phyloP scores from a whole-genome alignment of 768 basidiomycete species.

The Russula virescens region DNA sequence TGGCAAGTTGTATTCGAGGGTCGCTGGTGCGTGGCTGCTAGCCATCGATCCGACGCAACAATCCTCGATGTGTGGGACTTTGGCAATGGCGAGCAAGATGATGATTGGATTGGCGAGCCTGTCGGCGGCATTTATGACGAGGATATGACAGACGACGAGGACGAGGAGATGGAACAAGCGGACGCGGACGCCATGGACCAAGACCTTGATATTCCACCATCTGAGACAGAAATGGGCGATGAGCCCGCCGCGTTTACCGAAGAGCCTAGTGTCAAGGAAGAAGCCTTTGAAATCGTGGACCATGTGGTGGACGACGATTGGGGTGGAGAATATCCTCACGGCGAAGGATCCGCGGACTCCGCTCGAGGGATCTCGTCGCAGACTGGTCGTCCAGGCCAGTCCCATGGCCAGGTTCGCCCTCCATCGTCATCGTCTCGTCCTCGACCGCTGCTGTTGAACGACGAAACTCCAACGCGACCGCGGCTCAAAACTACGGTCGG shows the following conservation, averaged over 20 bases:
- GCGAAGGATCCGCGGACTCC: not conserved
- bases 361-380: conserved; percentile 1
- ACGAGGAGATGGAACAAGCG: conserved; percentile 47
- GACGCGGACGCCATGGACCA: conserved; percentile 74
- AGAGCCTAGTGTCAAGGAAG: conserved; percentile 27
- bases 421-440: conserved; percentile 27
- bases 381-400: conserved; percentile 9
- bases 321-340: conserved; percentile 7
- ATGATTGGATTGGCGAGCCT: conserved; percentile 81
- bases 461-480: conserved; percentile 60
- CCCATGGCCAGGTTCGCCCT: conserved; percentile 10
- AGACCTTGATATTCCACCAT: conserved; percentile 38
- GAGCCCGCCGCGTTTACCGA: conserved; percentile 24
- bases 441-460: conserved; percentile 36
- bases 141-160: conserved; percentile 48
- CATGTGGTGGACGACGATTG: conserved; percentile 14
- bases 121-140: conserved; percentile 71
- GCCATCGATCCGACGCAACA: conserved; percentile 70
- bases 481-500: conserved; percentile 41
- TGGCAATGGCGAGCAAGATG: conserved; percentile 56
- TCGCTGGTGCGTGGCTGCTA: conserved; percentile 91
- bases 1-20: conserved; percentile 98
- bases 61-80: conserved; percentile 91
- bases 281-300: conserved; percentile 5
- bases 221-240: conserved; percentile 26